Conservation (phyloP, 192 early-diverging fungal species). For the Coemansia sp. region DNA sequence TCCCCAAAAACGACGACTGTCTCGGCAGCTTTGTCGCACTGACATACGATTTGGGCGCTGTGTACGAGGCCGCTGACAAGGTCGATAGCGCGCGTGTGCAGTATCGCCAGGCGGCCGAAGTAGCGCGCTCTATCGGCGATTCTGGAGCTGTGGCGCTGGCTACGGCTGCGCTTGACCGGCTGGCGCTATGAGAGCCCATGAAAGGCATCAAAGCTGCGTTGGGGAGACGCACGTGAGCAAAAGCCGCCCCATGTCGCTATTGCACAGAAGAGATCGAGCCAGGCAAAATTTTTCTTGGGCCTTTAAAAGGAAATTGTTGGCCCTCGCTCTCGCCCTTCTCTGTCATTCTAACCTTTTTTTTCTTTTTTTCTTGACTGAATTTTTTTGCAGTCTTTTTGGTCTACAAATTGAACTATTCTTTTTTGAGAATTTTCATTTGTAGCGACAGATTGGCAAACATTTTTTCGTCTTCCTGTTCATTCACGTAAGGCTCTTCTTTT, state of each 20-base stretch:
- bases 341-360: background rate
- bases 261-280: background rate
- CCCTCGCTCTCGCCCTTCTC: background rate
- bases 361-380: conserved; percentile 16
- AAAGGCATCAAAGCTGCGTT: background rate
- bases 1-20: conserved; percentile 46
- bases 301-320: background rate
- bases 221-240: background rate
- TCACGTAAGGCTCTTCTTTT: background rate
- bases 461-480: background rate
- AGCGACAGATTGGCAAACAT: background rate
- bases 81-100: conserved; percentile 37
- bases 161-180: conserved; percentile 18
- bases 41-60: conserved; percentile 40
- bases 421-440: conserved; percentile 7
- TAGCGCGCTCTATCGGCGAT: conserved; percentile 28
- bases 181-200: background rate
- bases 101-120: conserved; percentile 44
- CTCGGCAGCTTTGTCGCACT: conserved; percentile 51
- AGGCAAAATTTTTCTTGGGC: background rate
- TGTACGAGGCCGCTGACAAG: conserved; percentile 44
- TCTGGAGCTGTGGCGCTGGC: conserved; percentile 24
- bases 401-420: conserved; percentile 24
- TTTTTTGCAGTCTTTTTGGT: conserved; percentile 13
- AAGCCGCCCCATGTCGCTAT: background rate